Percentiles rank a stretch among this genome's conserved stretches.
These are phyloP conservation scores for Stagonosporopsis tanaceti DNA, from an alignment of 2,329 filamentous ascomycete species.

Conservation along the genomic window DNA sequence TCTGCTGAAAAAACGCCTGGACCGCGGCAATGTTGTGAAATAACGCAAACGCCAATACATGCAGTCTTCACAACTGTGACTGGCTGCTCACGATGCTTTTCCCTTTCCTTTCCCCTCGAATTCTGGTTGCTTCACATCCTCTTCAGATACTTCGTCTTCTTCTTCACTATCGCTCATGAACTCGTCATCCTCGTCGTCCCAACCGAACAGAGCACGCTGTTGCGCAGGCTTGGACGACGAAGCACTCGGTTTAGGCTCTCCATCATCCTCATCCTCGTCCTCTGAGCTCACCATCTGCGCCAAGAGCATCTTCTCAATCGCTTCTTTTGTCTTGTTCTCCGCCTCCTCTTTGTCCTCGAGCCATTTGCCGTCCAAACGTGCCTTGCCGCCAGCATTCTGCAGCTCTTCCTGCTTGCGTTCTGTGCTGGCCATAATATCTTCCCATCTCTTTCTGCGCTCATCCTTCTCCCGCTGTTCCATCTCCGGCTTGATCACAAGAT, in stretches of 20 bases:
- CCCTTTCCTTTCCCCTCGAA: constrained; percentile 55
- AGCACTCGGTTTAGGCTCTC: constrained; percentile 31
- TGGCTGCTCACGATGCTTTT: constrained; percentile 40
- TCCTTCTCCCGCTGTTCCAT: constrained; percentile 97
- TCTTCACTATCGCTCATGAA: constrained; percentile 58
- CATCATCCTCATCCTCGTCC: constrained; percentile 44
- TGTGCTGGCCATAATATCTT: constrained; percentile 84
- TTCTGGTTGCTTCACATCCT: constrained; percentile 35
- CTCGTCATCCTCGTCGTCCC: constrained; percentile 74
- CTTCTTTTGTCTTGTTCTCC: constrained; percentile 80
- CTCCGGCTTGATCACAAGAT: constrained; percentile 92
- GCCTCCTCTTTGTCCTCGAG: constrained; percentile 94
- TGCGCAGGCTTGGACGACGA: constrained; percentile 43
- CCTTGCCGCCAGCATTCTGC: constrained; percentile 72
- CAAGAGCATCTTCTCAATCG: constrained; percentile 64
- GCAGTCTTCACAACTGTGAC: neutral
- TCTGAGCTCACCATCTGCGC: constrained; percentile 55
- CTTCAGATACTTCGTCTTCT: constrained; percentile 51
- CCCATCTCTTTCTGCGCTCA: constrained; percentile 82
- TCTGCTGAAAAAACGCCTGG: constrained; percentile 18
- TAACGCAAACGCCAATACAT: neutral
- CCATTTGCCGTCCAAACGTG: constrained; percentile 84
- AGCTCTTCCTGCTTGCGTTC: constrained; percentile 87
- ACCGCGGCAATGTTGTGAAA: neutral
- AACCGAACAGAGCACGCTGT: constrained; percentile 71